Percentiles rank a stretch among this genome's conserved stretches.
Evolutionary conservation across 352 stramenopile species (phyloP).

Genomic region (Globisporangium camurandrum): DNA sequence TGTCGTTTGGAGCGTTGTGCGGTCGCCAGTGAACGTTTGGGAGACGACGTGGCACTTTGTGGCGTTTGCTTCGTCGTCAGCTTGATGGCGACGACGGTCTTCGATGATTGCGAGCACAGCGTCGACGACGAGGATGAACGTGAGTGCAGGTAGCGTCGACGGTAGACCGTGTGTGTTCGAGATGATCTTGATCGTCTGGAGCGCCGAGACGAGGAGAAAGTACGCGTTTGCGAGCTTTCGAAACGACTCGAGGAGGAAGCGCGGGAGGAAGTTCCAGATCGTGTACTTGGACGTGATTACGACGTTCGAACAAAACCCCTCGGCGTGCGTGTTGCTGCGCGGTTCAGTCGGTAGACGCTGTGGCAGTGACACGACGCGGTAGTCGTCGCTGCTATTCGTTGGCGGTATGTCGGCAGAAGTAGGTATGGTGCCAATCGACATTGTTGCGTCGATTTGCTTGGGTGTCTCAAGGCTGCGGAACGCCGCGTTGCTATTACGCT

Average conservation of each 20-base stretch:
- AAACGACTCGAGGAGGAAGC: slow-evolving; percentile 85
- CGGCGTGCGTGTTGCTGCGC: background rate
- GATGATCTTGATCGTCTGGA: slow-evolving; percentile 42
- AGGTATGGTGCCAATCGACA: background rate
- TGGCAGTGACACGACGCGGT: slow-evolving; percentile 6
- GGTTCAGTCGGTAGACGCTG: slow-evolving; percentile 1
- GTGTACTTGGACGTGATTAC: slow-evolving; percentile 92
- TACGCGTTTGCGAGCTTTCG: slow-evolving; percentile 89
- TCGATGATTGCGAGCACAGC: slow-evolving; percentile 82
- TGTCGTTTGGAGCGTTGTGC: slow-evolving; percentile 19
- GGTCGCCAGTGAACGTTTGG: slow-evolving; percentile 34
- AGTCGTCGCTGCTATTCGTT: background rate
- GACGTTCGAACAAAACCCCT: slow-evolving; percentile 68
- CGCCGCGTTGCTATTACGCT: background rate
- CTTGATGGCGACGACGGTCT: slow-evolving; percentile 64
- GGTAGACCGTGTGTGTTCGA: slow-evolving; percentile 79
- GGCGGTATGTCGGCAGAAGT: background rate
- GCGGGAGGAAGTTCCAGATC: slow-evolving; percentile 81
- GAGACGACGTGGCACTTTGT: slow-evolving; percentile 50
- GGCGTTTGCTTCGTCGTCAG: slow-evolving; percentile 83
- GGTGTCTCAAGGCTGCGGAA: slow-evolving; percentile 5
- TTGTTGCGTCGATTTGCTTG: background rate
- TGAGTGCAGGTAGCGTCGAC: slow-evolving; percentile 74
- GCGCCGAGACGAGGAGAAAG: slow-evolving; percentile 86
- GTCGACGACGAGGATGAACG: slow-evolving; percentile 87